Conservation (phyloP, 2,329 filamentous ascomycete genomes). For the Fusarium chlamydosporum region DNA sequence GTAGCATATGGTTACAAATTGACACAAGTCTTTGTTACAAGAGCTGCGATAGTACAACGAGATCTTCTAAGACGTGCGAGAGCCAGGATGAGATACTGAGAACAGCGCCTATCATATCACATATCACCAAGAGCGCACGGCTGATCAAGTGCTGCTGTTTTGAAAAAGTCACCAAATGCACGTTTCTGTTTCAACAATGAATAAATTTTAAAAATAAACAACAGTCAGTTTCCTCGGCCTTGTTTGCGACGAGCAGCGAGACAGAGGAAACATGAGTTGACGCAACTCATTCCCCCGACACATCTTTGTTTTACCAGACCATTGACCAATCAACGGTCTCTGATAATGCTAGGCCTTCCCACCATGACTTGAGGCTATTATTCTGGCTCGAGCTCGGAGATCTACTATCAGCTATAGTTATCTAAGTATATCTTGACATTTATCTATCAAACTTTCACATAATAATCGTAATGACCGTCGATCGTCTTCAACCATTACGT, state of each 20-base stretch:
- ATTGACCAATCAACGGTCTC: constrained; percentile 54
- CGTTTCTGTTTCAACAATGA: constrained; percentile 3
- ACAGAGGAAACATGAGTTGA: constrained; percentile 34
- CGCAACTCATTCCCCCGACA: constrained; percentile 46
- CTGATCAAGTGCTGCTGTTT: constrained; percentile 28
- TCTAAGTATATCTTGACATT: constrained; percentile 25
- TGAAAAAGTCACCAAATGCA: constrained; percentile 8
- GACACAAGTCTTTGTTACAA: constrained; percentile 39
- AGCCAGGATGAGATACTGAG: constrained; percentile 14
- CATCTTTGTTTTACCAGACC: constrained; percentile 43
- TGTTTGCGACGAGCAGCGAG: constrained; percentile 47
- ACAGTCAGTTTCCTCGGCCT: constrained; percentile 38
- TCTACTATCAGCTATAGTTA: constrained; percentile 35
- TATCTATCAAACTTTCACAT: constrained; percentile 44
- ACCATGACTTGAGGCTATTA: constrained; percentile 44
- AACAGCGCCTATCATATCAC: constrained; percentile 28
- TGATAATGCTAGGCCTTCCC: constrained; percentile 49
- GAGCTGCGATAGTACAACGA: constrained; percentile 41
- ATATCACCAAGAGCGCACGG: constrained; percentile 11
- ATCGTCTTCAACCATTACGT: constrained; percentile 14
- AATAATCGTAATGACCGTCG: constrained; percentile 32
- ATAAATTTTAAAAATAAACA: constrained; percentile 7
- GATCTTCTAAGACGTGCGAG: constrained; percentile 19
- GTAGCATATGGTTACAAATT: constrained; percentile 35
- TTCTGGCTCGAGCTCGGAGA: constrained; percentile 41